Evolutionary conservation across 306 rosid species (phyloP), one percentile per base, ranked within the genome.

Genomic region (Canavalia gladiata): DNA sequence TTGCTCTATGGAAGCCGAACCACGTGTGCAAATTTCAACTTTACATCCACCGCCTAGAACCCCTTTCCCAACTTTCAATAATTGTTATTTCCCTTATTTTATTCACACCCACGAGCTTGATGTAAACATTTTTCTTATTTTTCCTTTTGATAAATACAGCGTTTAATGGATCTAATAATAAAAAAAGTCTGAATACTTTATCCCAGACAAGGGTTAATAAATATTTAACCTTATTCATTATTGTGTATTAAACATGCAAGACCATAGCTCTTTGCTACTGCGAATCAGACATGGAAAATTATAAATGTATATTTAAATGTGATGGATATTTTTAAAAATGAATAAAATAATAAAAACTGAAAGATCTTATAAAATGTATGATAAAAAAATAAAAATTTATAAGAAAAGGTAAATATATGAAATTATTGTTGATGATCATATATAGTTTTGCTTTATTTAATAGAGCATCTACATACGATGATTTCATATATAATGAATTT

Each of bases 1-100:
- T 46, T 79, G 66, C 83, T 87, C 18, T 81, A 10, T 5, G 88
- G 88, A 33, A 77, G 60, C 3, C 78, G 0, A 80, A 87, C 90
- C 0, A 57, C 74, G 0, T 87, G 90, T 58, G 51, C 8, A 11
- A 79, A 87, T 59, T 87, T 87, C 82, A 87, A 87, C 81, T 85
- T 68, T 54, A 87, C 90, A 55, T 87, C 90, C 72, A 46, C 79
- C 6, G 37, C 83, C 0, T 87, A 80, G 68, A 69, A 29, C 41
- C 41, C 4, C 8, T 9, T 8, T 0, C 2, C 47, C 47, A 1
- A 2, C 11, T 58, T 58, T 28, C 0, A 42, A 42, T 57, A 29
- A 28, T 42, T 75, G 8, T 0, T 8, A 34, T 72, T 3, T 8
- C 34, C 56, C 42, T 1, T 3, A 42, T 72, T 12, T 75, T 65